Percentiles rank a stretch among this genome's conserved stretches.
These are phyloP conservation scores for Tritrichomonas foetus DNA, from an alignment of 208 protist genomes.

Conservation along the genomic window DNA sequence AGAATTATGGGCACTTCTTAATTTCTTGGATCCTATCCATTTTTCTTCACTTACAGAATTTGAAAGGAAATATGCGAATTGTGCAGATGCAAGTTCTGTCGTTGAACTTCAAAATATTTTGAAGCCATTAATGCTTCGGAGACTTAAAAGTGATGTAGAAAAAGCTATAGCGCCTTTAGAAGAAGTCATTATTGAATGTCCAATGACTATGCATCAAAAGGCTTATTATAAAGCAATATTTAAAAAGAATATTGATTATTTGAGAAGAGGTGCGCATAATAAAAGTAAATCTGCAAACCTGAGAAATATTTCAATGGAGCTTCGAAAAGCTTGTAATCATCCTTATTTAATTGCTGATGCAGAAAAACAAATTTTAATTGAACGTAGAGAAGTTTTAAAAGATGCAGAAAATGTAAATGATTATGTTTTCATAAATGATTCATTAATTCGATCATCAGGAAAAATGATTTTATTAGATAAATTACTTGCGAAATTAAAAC, in stretches of 20 bases:
- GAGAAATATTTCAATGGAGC: constrained; percentile 55
- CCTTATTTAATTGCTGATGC: constrained; percentile 65
- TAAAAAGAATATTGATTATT: constrained; percentile 16
- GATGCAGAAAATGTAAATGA: background rate
- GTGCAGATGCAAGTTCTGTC: background rate
- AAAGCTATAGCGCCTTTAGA: constrained; percentile 44
- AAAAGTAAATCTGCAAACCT: background rate
- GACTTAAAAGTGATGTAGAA: constrained; percentile 52
- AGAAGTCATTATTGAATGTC: constrained; percentile 37
- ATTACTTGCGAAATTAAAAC: constrained; percentile 69
- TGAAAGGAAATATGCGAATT: background rate
- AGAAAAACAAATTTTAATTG: background rate
- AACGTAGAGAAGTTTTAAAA: background rate
- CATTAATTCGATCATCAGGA: constrained; percentile 54
- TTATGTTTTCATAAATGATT: constrained; percentile 10
- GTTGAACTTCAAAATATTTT: constrained; percentile 6
- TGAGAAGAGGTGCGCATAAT: background rate
- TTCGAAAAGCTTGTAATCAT: constrained; percentile 82
- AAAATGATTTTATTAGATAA: constrained; percentile 81
- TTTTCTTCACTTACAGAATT: background rate
- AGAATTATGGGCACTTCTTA: constrained; percentile 10
- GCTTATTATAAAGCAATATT: background rate
- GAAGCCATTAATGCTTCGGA: constrained; percentile 51
- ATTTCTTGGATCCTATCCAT: background rate
- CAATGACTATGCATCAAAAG: background rate